Evolutionary conservation across 768 basidiomycete genomes (phyloP).

Genomic region (Mycena leptocephala): DNA sequence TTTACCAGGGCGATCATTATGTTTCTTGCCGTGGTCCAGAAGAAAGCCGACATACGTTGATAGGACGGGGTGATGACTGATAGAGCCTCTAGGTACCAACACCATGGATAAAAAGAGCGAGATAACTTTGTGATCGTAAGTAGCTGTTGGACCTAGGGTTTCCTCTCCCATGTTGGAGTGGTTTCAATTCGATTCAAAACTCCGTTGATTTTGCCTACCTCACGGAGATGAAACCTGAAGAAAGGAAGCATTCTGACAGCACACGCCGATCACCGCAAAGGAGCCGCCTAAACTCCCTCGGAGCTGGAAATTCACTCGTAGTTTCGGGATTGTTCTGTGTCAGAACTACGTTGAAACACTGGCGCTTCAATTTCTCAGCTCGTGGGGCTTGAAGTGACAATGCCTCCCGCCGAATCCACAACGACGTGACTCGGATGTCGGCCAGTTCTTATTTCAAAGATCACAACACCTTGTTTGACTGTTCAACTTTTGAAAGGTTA

Average conservation of each 20-base stretch:
- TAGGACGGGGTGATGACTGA: conserved; percentile 13
- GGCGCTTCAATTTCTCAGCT: conserved; percentile 17
- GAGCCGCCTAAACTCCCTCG: conserved; percentile 15
- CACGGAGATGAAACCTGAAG: conserved; percentile 11
- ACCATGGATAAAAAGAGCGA: neutral
- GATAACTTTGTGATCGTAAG: conserved; percentile 3
- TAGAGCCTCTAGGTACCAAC: neutral
- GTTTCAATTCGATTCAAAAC: conserved; percentile 17
- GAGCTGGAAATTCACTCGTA: conserved; percentile 15
- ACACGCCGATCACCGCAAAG: conserved; percentile 16
- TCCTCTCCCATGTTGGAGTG: conserved; percentile 14
- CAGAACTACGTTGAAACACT: conserved; percentile 15
- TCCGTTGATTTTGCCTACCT: conserved; percentile 13
- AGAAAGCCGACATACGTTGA: conserved; percentile 23
- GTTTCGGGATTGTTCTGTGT: conserved; percentile 12
- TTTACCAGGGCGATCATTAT: conserved; percentile 20
- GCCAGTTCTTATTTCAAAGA: conserved; percentile 10
- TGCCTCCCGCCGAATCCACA: conserved; percentile 18
- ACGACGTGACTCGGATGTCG: conserved; percentile 10
- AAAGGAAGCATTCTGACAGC: conserved; percentile 20
- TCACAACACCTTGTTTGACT: conserved; percentile 7
- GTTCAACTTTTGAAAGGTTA: neutral
- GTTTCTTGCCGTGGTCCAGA: conserved; percentile 10
- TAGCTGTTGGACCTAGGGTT: conserved; percentile 6
- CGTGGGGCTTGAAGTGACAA: conserved; percentile 17